These are phyloP conservation scores for Pythium apleroticum DNA, from an alignment of 352 stramenopile genomes.

Conservation along the genomic window DNA sequence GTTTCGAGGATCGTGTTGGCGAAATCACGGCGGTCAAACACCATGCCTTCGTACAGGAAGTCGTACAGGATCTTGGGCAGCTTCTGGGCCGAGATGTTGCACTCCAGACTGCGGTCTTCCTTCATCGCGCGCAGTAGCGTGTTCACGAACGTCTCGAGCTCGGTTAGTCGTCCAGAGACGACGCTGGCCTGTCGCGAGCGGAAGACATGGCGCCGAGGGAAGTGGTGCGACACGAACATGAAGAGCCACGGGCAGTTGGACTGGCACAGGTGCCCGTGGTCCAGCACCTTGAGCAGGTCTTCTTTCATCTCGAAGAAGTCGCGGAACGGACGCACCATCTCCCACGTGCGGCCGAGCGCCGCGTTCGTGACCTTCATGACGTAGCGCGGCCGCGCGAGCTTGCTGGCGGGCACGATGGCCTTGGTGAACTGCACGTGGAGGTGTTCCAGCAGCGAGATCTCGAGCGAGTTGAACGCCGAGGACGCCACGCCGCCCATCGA, in stretches of 20 bases:
- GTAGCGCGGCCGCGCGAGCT: constrained; percentile 67
- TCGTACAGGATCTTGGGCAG: constrained; percentile 73
- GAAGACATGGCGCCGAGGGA: constrained; percentile 76
- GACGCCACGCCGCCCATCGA: constrained; percentile 24
- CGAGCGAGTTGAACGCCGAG: constrained; percentile 38
- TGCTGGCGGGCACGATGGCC: constrained; percentile 69
- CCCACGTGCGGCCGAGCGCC: constrained; percentile 68
- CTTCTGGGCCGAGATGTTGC: constrained; percentile 49
- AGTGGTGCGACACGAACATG: constrained; percentile 78
- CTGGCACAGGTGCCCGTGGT: constrained; percentile 78
- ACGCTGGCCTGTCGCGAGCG: constrained; percentile 63
- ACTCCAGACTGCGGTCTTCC: constrained; percentile 65
- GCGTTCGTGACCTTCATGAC: constrained; percentile 78
- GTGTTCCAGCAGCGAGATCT: constrained; percentile 70
- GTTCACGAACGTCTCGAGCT: constrained; percentile 69
- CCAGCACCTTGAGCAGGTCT: constrained; percentile 44
- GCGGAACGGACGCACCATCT: constrained; percentile 75
- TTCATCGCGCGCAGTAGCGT: constrained; percentile 60
- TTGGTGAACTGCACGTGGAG: constrained; percentile 83
- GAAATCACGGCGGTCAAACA: constrained; percentile 73
- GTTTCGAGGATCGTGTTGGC: constrained; percentile 53
- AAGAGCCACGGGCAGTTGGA: constrained; percentile 86
- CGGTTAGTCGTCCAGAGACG: constrained; percentile 53
- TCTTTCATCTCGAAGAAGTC: constrained; percentile 85
- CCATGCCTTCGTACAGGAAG: constrained; percentile 83